Conservation (phyloP, 106 monocot species). For the Agapanthus africanus region DNA sequence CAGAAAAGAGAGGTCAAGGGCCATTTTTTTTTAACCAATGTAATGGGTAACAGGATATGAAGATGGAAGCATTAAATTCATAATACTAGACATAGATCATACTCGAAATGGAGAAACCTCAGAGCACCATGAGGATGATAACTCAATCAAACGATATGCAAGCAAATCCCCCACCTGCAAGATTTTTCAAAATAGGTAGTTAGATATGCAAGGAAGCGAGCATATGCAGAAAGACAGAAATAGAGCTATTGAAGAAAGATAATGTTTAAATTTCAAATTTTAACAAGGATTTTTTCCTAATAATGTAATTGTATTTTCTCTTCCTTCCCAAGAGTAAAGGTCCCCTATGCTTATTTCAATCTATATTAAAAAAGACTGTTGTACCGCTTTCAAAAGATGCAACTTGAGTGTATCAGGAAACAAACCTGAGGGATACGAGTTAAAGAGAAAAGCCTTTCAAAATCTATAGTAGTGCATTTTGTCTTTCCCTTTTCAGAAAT, state of each 20-base stretch:
- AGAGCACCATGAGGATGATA: constrained; percentile 85
- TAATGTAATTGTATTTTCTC: background rate
- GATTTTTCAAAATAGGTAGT: constrained; percentile 1
- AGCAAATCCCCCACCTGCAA: constrained; percentile 76
- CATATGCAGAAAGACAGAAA: background rate
- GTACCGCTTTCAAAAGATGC: background rate
- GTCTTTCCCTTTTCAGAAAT: constrained; percentile 17
- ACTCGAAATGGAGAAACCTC: constrained; percentile 76
- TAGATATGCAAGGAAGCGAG: background rate
- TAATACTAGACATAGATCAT: constrained; percentile 1
- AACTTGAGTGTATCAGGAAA: too few relatives aligned
- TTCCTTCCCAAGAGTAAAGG: background rate
- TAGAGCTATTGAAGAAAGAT: background rate
- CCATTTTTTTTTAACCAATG: too few relatives aligned
- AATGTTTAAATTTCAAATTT: background rate
- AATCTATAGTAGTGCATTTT: constrained; percentile 24
- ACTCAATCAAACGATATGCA: constrained; percentile 77
- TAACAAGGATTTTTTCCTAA: background rate
- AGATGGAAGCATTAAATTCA: background rate
- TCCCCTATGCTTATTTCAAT: background rate
- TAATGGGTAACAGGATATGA: background rate
- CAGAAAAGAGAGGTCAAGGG: background rate
- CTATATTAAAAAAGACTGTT: background rate
- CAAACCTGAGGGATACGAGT: constrained; percentile 68
- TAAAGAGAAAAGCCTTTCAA: constrained; percentile 56